Evolutionary conservation across 129 eudicot species (phyloP).

Genomic region (Cynara cardunculus): DNA sequence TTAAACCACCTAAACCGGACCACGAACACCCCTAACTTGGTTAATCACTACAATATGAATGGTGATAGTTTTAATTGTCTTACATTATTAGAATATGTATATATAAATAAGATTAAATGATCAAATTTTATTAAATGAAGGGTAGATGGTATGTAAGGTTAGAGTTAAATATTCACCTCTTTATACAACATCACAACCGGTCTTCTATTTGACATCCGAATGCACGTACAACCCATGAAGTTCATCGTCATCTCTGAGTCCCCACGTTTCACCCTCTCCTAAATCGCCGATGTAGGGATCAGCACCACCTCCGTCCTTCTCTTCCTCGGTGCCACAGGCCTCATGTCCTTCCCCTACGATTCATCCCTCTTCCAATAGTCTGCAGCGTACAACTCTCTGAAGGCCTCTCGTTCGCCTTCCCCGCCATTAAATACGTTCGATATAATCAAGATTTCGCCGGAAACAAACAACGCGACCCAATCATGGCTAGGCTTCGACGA

Average conservation of each 20-base stretch:
- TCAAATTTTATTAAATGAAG: too few species aligned
- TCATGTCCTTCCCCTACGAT: slow-evolving; percentile 64
- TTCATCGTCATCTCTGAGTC: slow-evolving; percentile 70
- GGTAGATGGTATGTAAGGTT: too few species aligned
- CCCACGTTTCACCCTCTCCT: slow-evolving; percentile 49
- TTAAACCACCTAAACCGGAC: too few species aligned
- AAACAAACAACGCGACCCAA: slow-evolving; percentile 41
- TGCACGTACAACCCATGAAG: slow-evolving; percentile 88
- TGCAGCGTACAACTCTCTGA: slow-evolving; percentile 80
- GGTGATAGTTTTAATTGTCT: too few species aligned
- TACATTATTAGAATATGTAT: too few species aligned
- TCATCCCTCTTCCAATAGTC: slow-evolving; percentile 68
- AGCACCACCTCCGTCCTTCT: slow-evolving; percentile 54
- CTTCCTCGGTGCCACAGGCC: slow-evolving; percentile 69
- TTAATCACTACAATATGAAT: too few species aligned
- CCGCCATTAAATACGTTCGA: slow-evolving; percentile 66
- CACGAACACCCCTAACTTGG: too few species aligned
- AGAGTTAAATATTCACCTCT: too few species aligned
- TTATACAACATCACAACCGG: slow-evolving; percentile 66
- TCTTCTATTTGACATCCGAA: slow-evolving; percentile 57
- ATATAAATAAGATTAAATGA: too few species aligned
- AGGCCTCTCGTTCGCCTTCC: slow-evolving; percentile 64
- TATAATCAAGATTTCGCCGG: slow-evolving; percentile 58
- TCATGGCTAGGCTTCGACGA: slow-evolving; percentile 63
- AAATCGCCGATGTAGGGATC: slow-evolving; percentile 73